These are phyloP conservation scores for Amaranthus palmeri DNA, from an alignment of 148 eudicot genomes.

Conservation along the genomic window DNA sequence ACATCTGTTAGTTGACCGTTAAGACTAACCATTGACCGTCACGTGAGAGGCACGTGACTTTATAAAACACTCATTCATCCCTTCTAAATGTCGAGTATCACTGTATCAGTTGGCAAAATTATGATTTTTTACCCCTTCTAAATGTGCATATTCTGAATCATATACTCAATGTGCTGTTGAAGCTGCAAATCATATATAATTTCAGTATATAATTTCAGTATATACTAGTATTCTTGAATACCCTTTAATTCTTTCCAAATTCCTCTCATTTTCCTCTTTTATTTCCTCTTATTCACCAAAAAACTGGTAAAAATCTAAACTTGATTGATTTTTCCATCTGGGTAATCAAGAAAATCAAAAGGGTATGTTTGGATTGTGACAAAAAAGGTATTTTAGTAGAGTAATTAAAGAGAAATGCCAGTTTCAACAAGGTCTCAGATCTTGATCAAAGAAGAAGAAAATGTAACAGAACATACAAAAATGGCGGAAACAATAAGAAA, in stretches of 20 bases:
- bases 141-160: too few species aligned
- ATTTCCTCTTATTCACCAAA: neutral
- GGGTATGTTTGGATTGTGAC: constrained; percentile 41
- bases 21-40: too few species aligned
- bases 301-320: constrained; percentile 9
- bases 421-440: constrained; percentile 80
- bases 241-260: constrained; percentile 1
- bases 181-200: too few species aligned
- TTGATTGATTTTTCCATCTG: constrained; percentile 26
- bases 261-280: constrained; percentile 3
- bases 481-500: constrained; percentile 38
- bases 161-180: too few species aligned
- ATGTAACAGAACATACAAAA: constrained; percentile 30
- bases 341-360: constrained; percentile 25
- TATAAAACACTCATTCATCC: too few species aligned
- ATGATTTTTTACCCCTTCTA: too few species aligned
- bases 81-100: too few species aligned
- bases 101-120: too few species aligned
- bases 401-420: constrained; percentile 59
- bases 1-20: too few species aligned
- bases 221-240: constrained; percentile 1
- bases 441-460: constrained; percentile 28
- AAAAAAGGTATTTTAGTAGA: neutral
- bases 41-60: too few species aligned
- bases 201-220: too few species aligned